Conservation (phyloP, 805 yeast genomes). For the Schwanniomyces vanrijiae region DNA sequence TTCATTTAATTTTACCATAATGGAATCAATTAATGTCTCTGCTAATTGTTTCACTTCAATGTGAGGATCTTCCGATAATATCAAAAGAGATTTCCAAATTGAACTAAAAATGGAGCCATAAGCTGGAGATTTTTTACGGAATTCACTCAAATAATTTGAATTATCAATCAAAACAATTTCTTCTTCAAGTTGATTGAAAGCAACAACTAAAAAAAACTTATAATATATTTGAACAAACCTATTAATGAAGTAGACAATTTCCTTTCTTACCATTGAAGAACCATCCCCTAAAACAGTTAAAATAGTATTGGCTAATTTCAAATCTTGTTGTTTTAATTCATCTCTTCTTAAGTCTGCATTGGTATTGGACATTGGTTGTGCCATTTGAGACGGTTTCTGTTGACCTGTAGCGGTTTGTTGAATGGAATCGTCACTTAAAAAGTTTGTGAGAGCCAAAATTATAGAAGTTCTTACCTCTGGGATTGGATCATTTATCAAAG, state of each 20-base stretch:
- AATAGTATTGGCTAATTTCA: slow-evolving; percentile 66
- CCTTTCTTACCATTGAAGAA: slow-evolving; percentile 84
- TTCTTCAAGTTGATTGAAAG: slow-evolving; percentile 79
- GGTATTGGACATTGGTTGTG: slow-evolving; percentile 12
- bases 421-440: slow-evolving; percentile 45
- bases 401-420: slow-evolving; percentile 15
- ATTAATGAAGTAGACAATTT: slow-evolving; percentile 74
- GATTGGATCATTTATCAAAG: slow-evolving; percentile 77
- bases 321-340: slow-evolving; percentile 65
- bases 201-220: slow-evolving; percentile 79
- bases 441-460: slow-evolving; percentile 68
- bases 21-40: slow-evolving; percentile 70
- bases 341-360: slow-evolving; percentile 34
- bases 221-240: slow-evolving; percentile 68
- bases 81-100: slow-evolving; percentile 81
- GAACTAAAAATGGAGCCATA: slow-evolving; percentile 85
- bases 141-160: slow-evolving; percentile 60
- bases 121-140: slow-evolving; percentile 70
- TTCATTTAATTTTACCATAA: slow-evolving; percentile 61
- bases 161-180: slow-evolving; percentile 69
- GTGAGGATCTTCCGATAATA: slow-evolving; percentile 86
- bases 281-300: slow-evolving; percentile 79
- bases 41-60: slow-evolving; percentile 74
- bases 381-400: slow-evolving; percentile 12
- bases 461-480: slow-evolving; percentile 93